These are phyloP conservation scores for Melaleuca quinquenervia DNA, from an alignment of 345 rosid genomes.

Conservation along the genomic window DNA sequence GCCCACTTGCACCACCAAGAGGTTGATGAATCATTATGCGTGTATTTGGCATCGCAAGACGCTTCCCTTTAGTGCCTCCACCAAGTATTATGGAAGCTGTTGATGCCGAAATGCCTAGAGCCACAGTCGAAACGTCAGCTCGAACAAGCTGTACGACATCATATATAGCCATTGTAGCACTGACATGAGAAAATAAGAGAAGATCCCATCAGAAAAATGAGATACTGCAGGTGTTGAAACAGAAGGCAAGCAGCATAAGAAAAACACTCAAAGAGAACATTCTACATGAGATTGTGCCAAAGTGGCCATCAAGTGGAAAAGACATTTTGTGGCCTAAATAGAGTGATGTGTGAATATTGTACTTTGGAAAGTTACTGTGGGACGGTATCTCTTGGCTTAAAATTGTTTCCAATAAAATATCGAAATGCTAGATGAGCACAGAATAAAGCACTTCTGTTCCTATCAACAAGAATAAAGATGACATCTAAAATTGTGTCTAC, in stretches of 20 bases:
- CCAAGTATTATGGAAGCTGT: constrained; percentile 91
- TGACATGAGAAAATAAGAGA: constrained; percentile 12
- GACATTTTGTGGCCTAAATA: neutral
- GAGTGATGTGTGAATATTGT: neutral
- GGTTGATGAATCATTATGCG: constrained; percentile 97
- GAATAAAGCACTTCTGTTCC: neutral
- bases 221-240: neutral
- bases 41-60: constrained; percentile 90
- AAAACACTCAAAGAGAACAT: neutral
- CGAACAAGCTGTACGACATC: constrained; percentile 86
- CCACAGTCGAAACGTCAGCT: constrained; percentile 85
- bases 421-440: neutral
- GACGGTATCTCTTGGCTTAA: neutral
- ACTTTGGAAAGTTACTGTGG: neutral
- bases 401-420: neutral
- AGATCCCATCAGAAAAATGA: neutral
- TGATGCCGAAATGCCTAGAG: constrained; percentile 83
- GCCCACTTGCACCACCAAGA: constrained; percentile 88
- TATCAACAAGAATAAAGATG: neutral
- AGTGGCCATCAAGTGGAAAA: neutral
- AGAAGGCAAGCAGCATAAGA: neutral
- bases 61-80: constrained; percentile 92
- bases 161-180: constrained; percentile 94
- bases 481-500: neutral
- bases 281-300: neutral